Conservation (phyloP, 139 green algal species). For the Tetradesmus lagerheimii region DNA sequence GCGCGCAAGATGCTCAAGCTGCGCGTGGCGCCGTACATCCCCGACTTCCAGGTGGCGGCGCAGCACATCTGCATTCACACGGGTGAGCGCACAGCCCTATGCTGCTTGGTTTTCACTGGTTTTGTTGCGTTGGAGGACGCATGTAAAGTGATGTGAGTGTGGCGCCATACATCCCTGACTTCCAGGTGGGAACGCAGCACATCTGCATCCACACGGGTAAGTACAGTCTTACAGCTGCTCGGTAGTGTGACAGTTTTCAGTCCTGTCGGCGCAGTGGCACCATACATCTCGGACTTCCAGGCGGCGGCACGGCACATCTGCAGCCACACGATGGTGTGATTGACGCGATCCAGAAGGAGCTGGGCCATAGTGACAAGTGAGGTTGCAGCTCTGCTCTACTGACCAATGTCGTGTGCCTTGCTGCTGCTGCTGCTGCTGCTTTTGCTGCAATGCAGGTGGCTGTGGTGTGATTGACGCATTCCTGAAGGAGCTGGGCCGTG, state of each 20-base stretch:
- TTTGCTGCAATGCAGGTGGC: conserved; percentile 60
- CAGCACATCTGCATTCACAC: conserved; percentile 99
- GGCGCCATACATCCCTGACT: conserved; percentile 96
- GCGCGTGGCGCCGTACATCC: conserved; percentile 87
- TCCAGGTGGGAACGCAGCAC: conserved; percentile 95
- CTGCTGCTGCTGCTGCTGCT: too few relatives aligned
- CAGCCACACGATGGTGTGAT: conserved; percentile 30
- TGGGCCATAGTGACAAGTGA: conserved; percentile 40
- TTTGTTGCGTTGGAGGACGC: too few relatives aligned
- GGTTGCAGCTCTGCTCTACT: too few relatives aligned
- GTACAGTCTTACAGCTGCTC: neutral
- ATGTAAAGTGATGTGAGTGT: too few relatives aligned
- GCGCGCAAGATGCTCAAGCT: conserved; percentile 76
- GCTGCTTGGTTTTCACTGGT: too few relatives aligned
- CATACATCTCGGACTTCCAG: neutral
- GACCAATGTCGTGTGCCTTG: too few relatives aligned
- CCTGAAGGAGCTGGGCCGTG: conserved; percentile 90
- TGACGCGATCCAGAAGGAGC: too few relatives aligned
- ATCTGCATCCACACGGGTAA: conserved; percentile 97
- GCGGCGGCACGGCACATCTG: too few relatives aligned
- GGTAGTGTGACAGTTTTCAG: too few relatives aligned
- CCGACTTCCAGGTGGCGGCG: conserved; percentile 97
- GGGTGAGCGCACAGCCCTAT: conserved; percentile 27
- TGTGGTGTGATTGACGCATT: conserved; percentile 96
- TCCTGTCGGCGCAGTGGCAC: too few relatives aligned